phyloP scores from a whole-genome alignment of 2,329 filamentous ascomycete genomes.

The Helicocarpus griseus region DNA sequence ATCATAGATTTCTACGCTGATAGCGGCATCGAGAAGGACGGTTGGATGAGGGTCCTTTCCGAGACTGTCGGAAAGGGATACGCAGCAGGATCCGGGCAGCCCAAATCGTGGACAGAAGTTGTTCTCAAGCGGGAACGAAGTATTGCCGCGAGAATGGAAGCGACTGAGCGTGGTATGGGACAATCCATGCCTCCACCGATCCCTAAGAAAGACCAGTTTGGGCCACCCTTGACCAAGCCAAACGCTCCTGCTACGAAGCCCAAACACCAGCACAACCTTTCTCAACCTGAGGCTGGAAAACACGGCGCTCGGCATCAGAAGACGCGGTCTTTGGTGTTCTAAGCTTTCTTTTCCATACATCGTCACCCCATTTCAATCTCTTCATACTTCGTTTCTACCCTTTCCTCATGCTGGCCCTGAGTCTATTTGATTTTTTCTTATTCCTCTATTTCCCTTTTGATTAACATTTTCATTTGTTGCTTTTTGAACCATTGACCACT shows the following conservation, averaged over 20 bases:
- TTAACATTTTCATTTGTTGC: slow-evolving; percentile 10
- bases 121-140: slow-evolving; percentile 43
- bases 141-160: slow-evolving; percentile 23
- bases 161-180: slow-evolving; percentile 12
- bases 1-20: slow-evolving; percentile 98
- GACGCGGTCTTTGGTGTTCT: slow-evolving; percentile 34
- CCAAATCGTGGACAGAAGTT: slow-evolving; percentile 53
- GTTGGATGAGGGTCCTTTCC: slow-evolving; percentile 82
- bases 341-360: slow-evolving; percentile 5
- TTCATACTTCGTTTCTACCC: slow-evolving; percentile 8
- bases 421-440: slow-evolving; percentile 5
- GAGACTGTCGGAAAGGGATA: slow-evolving; percentile 56
- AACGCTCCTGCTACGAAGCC: slow-evolving; percentile 21
- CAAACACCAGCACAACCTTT: slow-evolving; percentile 31
- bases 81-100: slow-evolving; percentile 26
- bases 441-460: slow-evolving; percentile 7
- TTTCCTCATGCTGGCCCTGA: slow-evolving; percentile 5
- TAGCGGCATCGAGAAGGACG: slow-evolving; percentile 74
- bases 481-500: slow-evolving; percentile 5
- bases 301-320: slow-evolving; percentile 30
- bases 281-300: slow-evolving; percentile 27
- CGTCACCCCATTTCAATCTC: not conserved
- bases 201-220: slow-evolving; percentile 18
- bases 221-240: slow-evolving; percentile 19
- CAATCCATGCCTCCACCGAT: slow-evolving; percentile 14